Conservation (phyloP, 2,329 filamentous ascomycete genomes). For the Cladophialophora psammophila region DNA sequence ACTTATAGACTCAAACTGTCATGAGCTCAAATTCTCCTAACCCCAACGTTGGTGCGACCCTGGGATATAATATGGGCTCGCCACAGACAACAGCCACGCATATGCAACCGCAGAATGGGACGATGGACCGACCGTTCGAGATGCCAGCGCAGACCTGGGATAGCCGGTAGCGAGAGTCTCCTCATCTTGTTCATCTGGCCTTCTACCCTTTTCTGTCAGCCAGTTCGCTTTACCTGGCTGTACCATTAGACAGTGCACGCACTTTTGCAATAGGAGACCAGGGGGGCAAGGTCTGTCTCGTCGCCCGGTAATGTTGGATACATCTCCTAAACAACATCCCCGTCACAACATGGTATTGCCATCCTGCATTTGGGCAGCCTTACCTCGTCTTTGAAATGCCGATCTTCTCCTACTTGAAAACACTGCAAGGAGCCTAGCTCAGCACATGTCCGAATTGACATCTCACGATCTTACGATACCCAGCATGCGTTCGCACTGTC, state of each 20-base stretch:
- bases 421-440: neutral
- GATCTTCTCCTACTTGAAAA: neutral
- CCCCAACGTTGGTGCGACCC: conserved; percentile 17
- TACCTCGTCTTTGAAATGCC: neutral
- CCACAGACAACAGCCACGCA: conserved; percentile 1
- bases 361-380: neutral
- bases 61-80: conserved; percentile 23
- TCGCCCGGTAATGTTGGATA: neutral
- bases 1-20: conserved; percentile 23
- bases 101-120: conserved; percentile 10
- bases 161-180: conserved; percentile 14
- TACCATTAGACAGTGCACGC: no score
- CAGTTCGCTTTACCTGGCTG: neutral
- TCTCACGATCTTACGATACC: conserved; percentile 5
- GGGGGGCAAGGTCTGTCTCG: no score
- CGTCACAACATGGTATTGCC: neutral
- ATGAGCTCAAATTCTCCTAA: conserved; percentile 23
- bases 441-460: neutral
- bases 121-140: conserved; percentile 33
- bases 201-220: neutral
- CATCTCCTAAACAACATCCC: neutral
- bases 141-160: conserved; percentile 35
- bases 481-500: neutral
- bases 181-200: neutral
- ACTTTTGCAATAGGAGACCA: no score